These are phyloP conservation scores for Chalciporus sp. DNA, from an alignment of 1,284 basidiomycete genomes.

Conservation along the genomic window DNA sequence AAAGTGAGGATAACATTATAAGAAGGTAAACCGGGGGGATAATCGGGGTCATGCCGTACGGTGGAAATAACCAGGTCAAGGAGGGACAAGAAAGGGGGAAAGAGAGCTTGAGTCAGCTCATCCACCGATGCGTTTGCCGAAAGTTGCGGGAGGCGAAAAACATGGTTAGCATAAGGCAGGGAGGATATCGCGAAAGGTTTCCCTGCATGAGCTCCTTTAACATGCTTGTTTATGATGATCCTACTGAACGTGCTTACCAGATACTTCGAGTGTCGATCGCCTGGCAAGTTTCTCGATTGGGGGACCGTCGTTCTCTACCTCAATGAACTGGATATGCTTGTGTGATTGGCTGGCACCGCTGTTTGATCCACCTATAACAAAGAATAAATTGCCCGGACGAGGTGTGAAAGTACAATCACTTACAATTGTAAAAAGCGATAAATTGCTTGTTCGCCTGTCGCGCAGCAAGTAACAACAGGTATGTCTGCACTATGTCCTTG, in stretches of 20 bases:
- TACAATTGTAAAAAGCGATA: constrained; percentile 88
- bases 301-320: constrained; percentile 59
- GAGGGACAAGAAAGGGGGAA: constrained; percentile 69
- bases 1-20: constrained; percentile 86
- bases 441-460: constrained; percentile 57
- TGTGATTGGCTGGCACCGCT: constrained; percentile 89
- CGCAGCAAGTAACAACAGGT: constrained; percentile 70
- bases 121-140: constrained; percentile 45
- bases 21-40: constrained; percentile 64
- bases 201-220: constrained; percentile 45
- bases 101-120: constrained; percentile 58
- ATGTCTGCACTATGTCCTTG: constrained; percentile 73
- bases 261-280: constrained; percentile 56
- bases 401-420: constrained; percentile 14
- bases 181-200: constrained; percentile 68
- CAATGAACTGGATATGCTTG: constrained; percentile 84
- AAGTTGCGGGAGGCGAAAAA: constrained; percentile 63
- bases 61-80: constrained; percentile 82
- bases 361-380: constrained; percentile 63
- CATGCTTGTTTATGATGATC: neutral
- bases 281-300: constrained; percentile 74
- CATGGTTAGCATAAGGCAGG: constrained; percentile 81
- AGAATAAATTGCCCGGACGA: neutral
- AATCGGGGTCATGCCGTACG: constrained; percentile 62
- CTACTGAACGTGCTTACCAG: constrained; percentile 12